Evolutionary conservation across 495 filamentous ascomycete species (phyloP).

Genomic region (Tuber brumale): DNA sequence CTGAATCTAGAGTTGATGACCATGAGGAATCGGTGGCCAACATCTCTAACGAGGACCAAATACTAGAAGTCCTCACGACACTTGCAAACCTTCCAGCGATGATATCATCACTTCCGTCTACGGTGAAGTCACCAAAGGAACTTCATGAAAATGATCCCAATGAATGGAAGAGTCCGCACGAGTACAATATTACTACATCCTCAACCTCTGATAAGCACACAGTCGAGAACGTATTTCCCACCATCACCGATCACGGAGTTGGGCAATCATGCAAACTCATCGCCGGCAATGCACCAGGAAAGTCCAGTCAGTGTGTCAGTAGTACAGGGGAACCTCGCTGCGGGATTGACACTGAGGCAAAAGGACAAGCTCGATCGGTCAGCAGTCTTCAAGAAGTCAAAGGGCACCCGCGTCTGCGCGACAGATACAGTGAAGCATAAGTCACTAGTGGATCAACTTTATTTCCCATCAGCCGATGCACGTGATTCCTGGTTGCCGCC

Average conservation of each 20-base stretch:
- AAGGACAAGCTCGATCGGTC: conserved; percentile 79
- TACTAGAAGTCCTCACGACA: too few species aligned
- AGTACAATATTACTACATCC: conserved; percentile 35
- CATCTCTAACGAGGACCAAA: too few species aligned
- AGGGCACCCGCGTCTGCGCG: conserved; percentile 83
- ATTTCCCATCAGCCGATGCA: conserved; percentile 79
- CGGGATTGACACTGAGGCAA: conserved; percentile 78
- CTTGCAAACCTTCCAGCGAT: too few species aligned
- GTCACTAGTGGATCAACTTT: conserved; percentile 78
- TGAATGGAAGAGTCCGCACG: conserved; percentile 34
- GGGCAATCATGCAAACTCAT: conserved; percentile 72
- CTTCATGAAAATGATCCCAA: conserved; percentile 41
- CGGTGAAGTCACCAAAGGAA: too few species aligned
- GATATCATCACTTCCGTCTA: too few species aligned
- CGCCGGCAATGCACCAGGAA: conserved; percentile 47
- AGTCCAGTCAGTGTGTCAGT: conserved; percentile 53
- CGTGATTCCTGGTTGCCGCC: conserved; percentile 49
- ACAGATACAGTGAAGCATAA: conserved; percentile 90
- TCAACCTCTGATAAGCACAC: conserved; percentile 61
- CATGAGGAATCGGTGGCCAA: too few species aligned
- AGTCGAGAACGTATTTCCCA: conserved; percentile 65
- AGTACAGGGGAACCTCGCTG: conserved; percentile 66
- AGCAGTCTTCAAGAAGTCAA: conserved; percentile 82
- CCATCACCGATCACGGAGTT: too few species aligned
- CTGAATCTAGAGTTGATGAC: too few species aligned